Evolutionary conservation across 2,329 filamentous ascomycete genomes (phyloP), one percentile per base, ranked within the genome.

Genomic region (Ceratocystis diversiconidia): DNA sequence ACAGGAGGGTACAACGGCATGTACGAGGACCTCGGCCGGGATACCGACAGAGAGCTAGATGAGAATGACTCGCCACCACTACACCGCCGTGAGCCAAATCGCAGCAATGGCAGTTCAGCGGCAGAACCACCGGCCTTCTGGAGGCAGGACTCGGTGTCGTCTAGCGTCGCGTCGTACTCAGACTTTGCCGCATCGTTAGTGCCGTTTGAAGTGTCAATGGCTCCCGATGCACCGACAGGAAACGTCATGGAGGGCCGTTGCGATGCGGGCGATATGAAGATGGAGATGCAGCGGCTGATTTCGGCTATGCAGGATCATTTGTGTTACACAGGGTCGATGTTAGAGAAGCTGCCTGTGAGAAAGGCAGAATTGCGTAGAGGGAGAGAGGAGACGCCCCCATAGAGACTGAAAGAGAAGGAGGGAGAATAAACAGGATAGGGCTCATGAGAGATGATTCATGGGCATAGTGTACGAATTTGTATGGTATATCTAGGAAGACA

Each of bases 201-300:
- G 22, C 66, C 66, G 48, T 67, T 63, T 48, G 66, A 65, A 25
- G 32, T 57, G 62, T 65, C 62, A 41, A 55, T 57, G 46, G 66
- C 66, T 19, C 66, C 66, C 36, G 59, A 30, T 5, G 66, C 44
- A 10, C 66, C 66, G 15, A 30, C 43, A 7, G 63, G 66, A 12
- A 12, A 25, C 5, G 66, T 67, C 10, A 67, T 67, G 66, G 66
- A 67, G 66, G 66, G 66, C n/a, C 60, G 46, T 22, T 60, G 66
- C 48, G 63, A 60, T 8, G 63, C 62, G 1, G 25, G 63, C 5
- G 66, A 65, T 30, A 65, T 67, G 66, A 67, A 67, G 63, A 62
- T 60, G 46, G 66, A 67, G 50, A 67, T 67, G 66, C 66, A 65
- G 48, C 62, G 66, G 46, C 48, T 67, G 25, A 61, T 67, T 50